Evolutionary conservation across 306 rosid genomes (phyloP).

Genomic region (Cicer yamashitae): DNA sequence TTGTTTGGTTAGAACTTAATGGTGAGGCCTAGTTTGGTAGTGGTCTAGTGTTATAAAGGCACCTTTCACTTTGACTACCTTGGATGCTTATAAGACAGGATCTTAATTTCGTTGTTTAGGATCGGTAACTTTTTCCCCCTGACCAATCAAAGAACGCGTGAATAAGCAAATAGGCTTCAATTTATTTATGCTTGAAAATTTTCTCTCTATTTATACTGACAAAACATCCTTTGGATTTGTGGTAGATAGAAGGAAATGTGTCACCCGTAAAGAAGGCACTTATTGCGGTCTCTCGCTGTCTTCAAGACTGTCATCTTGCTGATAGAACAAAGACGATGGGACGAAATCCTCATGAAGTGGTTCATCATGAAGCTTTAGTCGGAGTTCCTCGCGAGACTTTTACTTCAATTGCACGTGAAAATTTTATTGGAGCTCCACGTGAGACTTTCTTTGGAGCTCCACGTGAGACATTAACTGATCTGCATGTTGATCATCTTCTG

Average conservation of each 20-base stretch:
- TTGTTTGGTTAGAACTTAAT: conserved; percentile 25
- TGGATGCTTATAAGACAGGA: conserved; percentile 6
- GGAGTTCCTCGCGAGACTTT: conserved; percentile 39
- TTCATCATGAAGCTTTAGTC: conserved; percentile 49
- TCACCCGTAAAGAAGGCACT: conserved; percentile 85
- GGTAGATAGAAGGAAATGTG: conserved; percentile 92
- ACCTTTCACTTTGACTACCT: conserved; percentile 31
- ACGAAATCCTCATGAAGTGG: conserved; percentile 64
- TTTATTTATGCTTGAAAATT: not conserved
- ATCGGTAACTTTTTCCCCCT: conserved; percentile 29
- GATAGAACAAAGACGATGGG: conserved; percentile 60
- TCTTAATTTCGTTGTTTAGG: conserved; percentile 12
- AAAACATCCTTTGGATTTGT: conserved; percentile 33
- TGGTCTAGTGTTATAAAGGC: not conserved
- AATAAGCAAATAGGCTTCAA: conserved; percentile 24
- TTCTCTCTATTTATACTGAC: conserved; percentile 30
- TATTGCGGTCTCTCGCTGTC: conserved; percentile 75
- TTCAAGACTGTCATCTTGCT: conserved; percentile 70
- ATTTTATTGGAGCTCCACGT: conserved; percentile 40
- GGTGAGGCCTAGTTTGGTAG: conserved; percentile 27
- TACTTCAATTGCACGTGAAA: conserved; percentile 43
- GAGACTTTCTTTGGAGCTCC: conserved; percentile 47
- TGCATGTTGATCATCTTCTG: conserved; percentile 57
- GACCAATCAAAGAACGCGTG: conserved; percentile 4
- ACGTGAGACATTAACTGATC: conserved; percentile 52